phyloP scores from a whole-genome alignment of 345 rosid genomes.

The Cardiospermum halicacabum region DNA sequence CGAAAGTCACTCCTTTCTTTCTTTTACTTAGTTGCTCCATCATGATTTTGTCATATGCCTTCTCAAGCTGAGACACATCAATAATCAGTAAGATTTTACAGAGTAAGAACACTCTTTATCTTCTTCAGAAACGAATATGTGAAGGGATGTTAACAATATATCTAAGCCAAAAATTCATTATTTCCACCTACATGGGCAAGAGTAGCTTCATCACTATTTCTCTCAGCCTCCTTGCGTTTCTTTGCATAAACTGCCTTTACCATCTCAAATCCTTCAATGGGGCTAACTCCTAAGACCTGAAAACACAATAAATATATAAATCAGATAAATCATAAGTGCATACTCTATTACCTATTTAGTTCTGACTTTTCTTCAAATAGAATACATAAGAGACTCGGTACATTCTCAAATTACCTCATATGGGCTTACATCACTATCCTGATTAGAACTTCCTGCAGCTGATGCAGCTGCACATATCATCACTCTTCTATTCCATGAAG shows the following conservation, averaged over 20 bases:
- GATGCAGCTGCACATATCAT: slow-evolving; percentile 56
- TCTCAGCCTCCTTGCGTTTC: slow-evolving; percentile 85
- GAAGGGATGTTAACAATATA: neutral
- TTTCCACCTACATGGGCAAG: slow-evolving; percentile 54
- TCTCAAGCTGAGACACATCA: slow-evolving; percentile 62
- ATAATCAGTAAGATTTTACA: slow-evolving; percentile 15
- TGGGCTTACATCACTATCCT: slow-evolving; percentile 65
- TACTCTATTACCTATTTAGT: neutral
- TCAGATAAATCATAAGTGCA: neutral
- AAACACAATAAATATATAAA: slow-evolving; percentile 3
- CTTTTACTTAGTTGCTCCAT: slow-evolving; percentile 73
- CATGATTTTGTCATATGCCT: slow-evolving; percentile 97
- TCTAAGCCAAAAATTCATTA: neutral
- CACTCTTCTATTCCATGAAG: slow-evolving; percentile 29
- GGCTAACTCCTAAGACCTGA: slow-evolving; percentile 90
- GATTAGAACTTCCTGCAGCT: slow-evolving; percentile 65
- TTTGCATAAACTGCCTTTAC: slow-evolving; percentile 60
- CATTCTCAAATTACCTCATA: slow-evolving; percentile 55
- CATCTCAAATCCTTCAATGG: slow-evolving; percentile 75
- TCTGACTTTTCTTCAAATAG: neutral
- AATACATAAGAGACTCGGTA: slow-evolving; percentile 3
- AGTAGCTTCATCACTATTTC: slow-evolving; percentile 69
- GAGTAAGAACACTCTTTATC: slow-evolving; percentile 6
- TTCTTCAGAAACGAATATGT: neutral
- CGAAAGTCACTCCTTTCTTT: slow-evolving; percentile 79